Evolutionary conservation across 371 early-diverging fungal genomes (phyloP).

Genomic region (Mycotypha africana): DNA sequence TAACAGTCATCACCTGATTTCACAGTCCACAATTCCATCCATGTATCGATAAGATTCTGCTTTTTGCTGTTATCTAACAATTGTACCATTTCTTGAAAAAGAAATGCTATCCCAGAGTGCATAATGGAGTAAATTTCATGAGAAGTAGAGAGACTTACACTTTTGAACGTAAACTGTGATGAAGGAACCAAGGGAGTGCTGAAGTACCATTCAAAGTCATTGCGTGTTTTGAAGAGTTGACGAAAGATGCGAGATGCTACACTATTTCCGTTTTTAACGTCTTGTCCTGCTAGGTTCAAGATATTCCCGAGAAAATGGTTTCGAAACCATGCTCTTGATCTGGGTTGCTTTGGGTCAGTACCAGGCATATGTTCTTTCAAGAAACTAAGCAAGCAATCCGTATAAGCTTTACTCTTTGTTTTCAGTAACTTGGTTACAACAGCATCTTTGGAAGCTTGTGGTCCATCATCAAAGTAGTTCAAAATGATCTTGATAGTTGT

Average conservation of each 20-base stretch:
- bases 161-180: slow-evolving; percentile 6
- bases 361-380: slow-evolving; percentile 15
- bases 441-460: slow-evolving; percentile 19
- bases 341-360: background rate
- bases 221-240: slow-evolving; percentile 23
- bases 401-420: slow-evolving; percentile 17
- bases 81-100: slow-evolving; percentile 29
- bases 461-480: slow-evolving; percentile 24
- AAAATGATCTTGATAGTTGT: slow-evolving; percentile 5
- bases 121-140: slow-evolving; percentile 23
- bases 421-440: slow-evolving; percentile 14
- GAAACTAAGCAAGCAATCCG: slow-evolving; percentile 15
- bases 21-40: slow-evolving; percentile 24
- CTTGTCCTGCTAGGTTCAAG: slow-evolving; percentile 14
- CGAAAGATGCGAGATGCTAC: slow-evolving; percentile 25
- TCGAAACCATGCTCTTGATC: slow-evolving; percentile 27
- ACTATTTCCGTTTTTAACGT: slow-evolving; percentile 1
- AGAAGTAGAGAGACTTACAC: slow-evolving; percentile 13
- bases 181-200: slow-evolving; percentile 14
- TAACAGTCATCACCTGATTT: background rate
- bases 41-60: slow-evolving; percentile 18
- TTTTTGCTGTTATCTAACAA: slow-evolving; percentile 16
- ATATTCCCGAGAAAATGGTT: slow-evolving; percentile 27
- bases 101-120: slow-evolving; percentile 22
- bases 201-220: slow-evolving; percentile 36